Percentiles rank a stretch among this genome's conserved stretches.
Conservation (phyloP, 129 eudicot species). For the Tagetes patula region DNA sequence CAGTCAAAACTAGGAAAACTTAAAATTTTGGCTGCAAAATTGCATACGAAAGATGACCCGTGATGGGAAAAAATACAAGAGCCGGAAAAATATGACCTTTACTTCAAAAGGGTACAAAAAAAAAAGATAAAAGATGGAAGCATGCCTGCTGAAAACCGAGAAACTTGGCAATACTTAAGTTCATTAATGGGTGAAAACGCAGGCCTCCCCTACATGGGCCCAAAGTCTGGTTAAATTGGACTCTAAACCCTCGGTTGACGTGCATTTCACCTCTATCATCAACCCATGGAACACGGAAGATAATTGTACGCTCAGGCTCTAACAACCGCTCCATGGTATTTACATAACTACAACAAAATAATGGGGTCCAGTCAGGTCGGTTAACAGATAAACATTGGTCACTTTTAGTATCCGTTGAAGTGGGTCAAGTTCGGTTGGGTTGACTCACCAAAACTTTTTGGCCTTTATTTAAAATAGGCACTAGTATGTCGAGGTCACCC, state of each 20-base stretch:
- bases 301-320: slow-evolving; percentile 91
- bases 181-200: slow-evolving; percentile 96
- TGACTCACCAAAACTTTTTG: not conserved
- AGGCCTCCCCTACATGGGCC: slow-evolving; percentile 99
- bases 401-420: not conserved
- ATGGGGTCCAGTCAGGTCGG: not conserved
- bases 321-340: slow-evolving; percentile 94
- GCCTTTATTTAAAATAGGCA: not conserved
- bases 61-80: not conserved
- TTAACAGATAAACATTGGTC: not conserved
- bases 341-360: slow-evolving; percentile 56
- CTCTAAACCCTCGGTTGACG: slow-evolving; percentile 90
- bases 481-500: not conserved
- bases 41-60: not conserved
- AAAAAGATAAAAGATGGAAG: slow-evolving; percentile 14
- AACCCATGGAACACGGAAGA: slow-evolving; percentile 94
- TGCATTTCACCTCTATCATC: slow-evolving; percentile 98
- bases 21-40: not conserved
- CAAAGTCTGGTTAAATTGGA: slow-evolving; percentile 85
- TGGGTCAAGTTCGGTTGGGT: not conserved
- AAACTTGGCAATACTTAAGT: slow-evolving; percentile 87
- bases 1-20: slow-evolving; percentile 15
- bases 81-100: not conserved
- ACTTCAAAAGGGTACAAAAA: not conserved
- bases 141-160: slow-evolving; percentile 93